Evolutionary conservation across 768 basidiomycete genomes (phyloP).

Genomic region (Ramaria rubella): DNA sequence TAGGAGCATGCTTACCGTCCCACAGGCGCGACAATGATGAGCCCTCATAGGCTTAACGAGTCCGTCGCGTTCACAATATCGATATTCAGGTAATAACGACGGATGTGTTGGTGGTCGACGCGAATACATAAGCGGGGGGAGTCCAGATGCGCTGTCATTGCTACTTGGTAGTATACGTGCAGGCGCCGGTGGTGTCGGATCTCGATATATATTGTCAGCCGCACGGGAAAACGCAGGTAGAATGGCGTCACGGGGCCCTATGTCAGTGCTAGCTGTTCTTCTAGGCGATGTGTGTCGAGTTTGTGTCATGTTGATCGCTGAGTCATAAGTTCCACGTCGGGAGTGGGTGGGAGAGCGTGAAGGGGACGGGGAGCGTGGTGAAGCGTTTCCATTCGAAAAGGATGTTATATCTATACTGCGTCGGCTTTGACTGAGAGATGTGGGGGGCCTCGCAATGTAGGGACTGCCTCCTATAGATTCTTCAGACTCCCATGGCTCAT

Average conservation of each 20-base stretch:
- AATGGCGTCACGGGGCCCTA: background rate
- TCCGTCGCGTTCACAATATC: slow-evolving; percentile 59
- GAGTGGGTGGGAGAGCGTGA: slow-evolving; percentile 12
- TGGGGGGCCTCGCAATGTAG: background rate
- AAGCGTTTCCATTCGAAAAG: background rate
- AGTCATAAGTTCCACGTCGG: background rate
- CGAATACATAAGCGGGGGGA: slow-evolving; percentile 17
- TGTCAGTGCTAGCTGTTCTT: slow-evolving; percentile 7
- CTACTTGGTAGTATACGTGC: background rate
- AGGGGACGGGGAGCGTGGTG: background rate
- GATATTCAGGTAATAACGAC: slow-evolving; percentile 51
- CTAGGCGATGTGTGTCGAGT: slow-evolving; percentile 13
- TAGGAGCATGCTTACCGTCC: slow-evolving; percentile 49
- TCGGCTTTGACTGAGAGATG: background rate
- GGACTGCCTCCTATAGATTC: slow-evolving; percentile 5
- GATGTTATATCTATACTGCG: background rate
- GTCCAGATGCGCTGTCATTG: slow-evolving; percentile 1
- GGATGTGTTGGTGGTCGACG: slow-evolving; percentile 36
- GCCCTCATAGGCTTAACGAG: slow-evolving; percentile 68
- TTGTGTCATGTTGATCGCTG: slow-evolving; percentile 9
- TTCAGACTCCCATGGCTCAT: background rate
- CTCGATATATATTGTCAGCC: slow-evolving; percentile 6
- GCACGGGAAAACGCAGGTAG: background rate
- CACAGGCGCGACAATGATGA: slow-evolving; percentile 79
- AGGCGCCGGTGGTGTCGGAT: background rate